Base-by-base conservation (phyloP, 2,329 filamentous ascomycete genomes). In the Clonostachys sp. region DNA sequence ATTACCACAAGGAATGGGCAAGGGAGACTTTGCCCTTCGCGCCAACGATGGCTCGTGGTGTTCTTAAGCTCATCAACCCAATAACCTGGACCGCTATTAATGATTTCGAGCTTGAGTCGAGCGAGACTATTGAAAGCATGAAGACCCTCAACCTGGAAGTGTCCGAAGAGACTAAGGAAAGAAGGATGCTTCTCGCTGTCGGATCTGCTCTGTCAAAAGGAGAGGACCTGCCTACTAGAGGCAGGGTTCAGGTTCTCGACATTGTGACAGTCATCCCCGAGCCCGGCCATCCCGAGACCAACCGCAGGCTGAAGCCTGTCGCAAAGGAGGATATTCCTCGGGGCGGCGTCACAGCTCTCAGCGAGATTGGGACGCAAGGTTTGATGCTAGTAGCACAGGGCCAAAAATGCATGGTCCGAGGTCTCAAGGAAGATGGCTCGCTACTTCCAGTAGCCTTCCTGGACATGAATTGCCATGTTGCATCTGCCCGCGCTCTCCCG, bases 391-490 rank as follows among this genome's bases (percentile, higher is more conserved):
- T 88, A 39, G 91, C 91, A 0, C 94, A 99, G 62, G 94, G 94
- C 1, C 91, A 96, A 60, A 99, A 99, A 67, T 92, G 91, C 64
- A 95, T 99, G 87, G 91, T 99, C 2, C 80, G 94, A 50, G 94
- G 94, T 39, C 77, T 99, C 4, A 96, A 96, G 64, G 94, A 99
- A 65, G 94, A 99, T 61, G 90, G 91, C 1, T 91, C 88, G 2
- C 78, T 97, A 45, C 75, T 97, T 1, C 94, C 94, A 0, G 92
- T 99, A 5, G 94, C 94, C 0, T 99, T 99, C 61, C 87, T 99
- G 77, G 94, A 99, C 60, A 95, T 96, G 84, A 94, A 89, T 68
- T 95, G 89, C 66, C 94, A 96, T 59, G 89, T 96, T 12, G 89
- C 84, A 3, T 83, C 86, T n/a, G 80, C 90, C 46, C 94, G 91